Evolutionary conservation across 768 basidiomycete species (phyloP).

Genomic region (Lactarius sanguifluus): DNA sequence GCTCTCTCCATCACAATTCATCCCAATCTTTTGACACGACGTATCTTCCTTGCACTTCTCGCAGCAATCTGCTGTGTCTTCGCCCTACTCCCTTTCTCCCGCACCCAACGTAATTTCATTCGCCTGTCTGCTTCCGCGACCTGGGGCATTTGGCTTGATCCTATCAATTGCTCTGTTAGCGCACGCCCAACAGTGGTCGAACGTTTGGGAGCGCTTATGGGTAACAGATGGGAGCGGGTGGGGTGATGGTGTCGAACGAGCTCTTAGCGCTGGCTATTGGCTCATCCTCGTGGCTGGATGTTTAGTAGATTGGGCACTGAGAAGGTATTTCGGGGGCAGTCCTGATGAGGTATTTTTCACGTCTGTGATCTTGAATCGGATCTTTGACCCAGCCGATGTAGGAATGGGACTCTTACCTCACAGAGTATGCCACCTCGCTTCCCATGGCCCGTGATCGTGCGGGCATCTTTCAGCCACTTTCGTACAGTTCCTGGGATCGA

Average conservation of each 20-base stretch:
- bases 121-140: constrained; percentile 53
- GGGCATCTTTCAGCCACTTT: constrained; percentile 55
- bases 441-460: constrained; percentile 49
- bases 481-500: constrained; percentile 51
- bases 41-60: constrained; percentile 43
- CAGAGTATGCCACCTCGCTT: constrained; percentile 54
- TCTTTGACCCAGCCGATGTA: constrained; percentile 31
- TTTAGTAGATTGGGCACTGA: constrained; percentile 55
- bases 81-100: constrained; percentile 47
- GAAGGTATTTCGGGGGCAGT: constrained; percentile 57
- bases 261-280: constrained; percentile 56
- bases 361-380: not conserved
- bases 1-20: constrained; percentile 55
- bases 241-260: constrained; percentile 57
- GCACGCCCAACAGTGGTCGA: constrained; percentile 52
- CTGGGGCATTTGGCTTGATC: constrained; percentile 57
- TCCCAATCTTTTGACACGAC: constrained; percentile 50
- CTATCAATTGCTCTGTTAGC: constrained; percentile 55
- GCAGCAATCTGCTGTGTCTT: constrained; percentile 42
- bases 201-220: constrained; percentile 65
- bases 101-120: constrained; percentile 47
- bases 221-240: constrained; percentile 47
- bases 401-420: constrained; percentile 72
- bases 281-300: constrained; percentile 51
- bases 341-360: constrained; percentile 56